A percentile compares a stretch with the other conserved stretches of the same genome.
These are phyloP conservation scores for Xylariales sp. DNA, from an alignment of 2,329 filamentous ascomycete genomes.

Conservation along the genomic window DNA sequence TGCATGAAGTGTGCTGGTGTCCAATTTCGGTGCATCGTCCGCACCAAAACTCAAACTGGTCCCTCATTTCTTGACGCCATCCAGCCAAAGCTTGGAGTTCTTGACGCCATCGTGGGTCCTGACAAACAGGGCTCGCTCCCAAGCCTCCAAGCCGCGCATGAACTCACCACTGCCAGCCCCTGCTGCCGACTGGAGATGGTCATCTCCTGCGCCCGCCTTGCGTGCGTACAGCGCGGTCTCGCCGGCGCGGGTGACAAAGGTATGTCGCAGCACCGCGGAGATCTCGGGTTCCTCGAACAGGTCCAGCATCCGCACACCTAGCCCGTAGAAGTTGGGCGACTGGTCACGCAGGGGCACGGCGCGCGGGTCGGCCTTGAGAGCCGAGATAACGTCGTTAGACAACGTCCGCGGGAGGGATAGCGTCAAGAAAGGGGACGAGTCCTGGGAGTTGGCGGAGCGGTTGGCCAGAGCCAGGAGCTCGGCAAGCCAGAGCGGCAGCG, in stretches of 20 bases:
- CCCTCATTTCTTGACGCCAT: slow-evolving; percentile 46
- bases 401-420: slow-evolving; percentile 79
- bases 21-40: no score
- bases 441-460: slow-evolving; percentile 29
- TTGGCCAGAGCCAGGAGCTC: slow-evolving; percentile 81
- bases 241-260: slow-evolving; percentile 74
- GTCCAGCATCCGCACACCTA: slow-evolving; percentile 82
- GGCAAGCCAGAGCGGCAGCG: slow-evolving; percentile 88
- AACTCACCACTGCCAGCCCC: no score
- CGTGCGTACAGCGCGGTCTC: slow-evolving; percentile 87
- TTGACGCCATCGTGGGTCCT: slow-evolving; percentile 71
- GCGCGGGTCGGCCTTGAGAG: slow-evolving; percentile 83
- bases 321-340: slow-evolving; percentile 81
- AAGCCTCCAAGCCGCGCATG: slow-evolving; percentile 82
- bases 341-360: slow-evolving; percentile 80
- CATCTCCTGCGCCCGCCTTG: slow-evolving; percentile 67
- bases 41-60: no score
- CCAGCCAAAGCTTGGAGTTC: slow-evolving; percentile 65
- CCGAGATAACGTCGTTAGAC: slow-evolving; percentile 76
- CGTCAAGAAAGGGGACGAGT: slow-evolving; percentile 60
- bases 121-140: slow-evolving; percentile 73
- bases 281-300: slow-evolving; percentile 80
- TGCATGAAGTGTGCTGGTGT: no score
- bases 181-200: slow-evolving; percentile 51
- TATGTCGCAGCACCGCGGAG: slow-evolving; percentile 69